These are phyloP conservation scores for Lycium barbarum DNA, from an alignment of 257 asterid species.

Conservation along the genomic window DNA sequence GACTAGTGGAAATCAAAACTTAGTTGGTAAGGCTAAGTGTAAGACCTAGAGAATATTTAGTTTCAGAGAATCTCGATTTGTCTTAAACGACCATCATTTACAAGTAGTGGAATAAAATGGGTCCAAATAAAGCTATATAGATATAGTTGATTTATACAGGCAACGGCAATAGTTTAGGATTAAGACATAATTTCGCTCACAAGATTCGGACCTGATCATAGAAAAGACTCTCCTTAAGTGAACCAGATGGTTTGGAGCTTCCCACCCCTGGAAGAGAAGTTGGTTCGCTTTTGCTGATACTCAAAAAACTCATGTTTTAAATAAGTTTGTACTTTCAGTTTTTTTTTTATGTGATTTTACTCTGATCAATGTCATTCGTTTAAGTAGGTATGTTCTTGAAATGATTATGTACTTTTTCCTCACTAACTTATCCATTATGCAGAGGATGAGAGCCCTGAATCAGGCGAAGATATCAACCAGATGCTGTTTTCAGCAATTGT, in stretches of 20 bases:
- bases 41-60: neutral
- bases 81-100: neutral
- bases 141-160: neutral
- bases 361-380: neutral
- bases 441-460: slow-evolving; percentile 61
- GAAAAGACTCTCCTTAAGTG: no score
- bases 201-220: no score
- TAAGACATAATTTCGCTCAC: neutral
- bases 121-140: neutral
- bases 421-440: slow-evolving; percentile 39
- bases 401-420: neutral
- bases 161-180: neutral
- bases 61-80: neutral
- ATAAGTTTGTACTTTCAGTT: neutral
- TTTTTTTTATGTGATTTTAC: neutral
- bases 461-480: slow-evolving; percentile 73
- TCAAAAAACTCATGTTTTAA: neutral
- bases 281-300: neutral
- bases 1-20: neutral
- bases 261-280: neutral
- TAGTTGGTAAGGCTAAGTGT: neutral
- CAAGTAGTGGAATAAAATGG: neutral
- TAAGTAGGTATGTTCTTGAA: neutral
- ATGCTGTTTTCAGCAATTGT: slow-evolving; percentile 88
- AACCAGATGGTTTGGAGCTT: neutral